Base-by-base conservation (phyloP, 202 grass and related monocot species). In the Schoenoplectus triqueter region DNA sequence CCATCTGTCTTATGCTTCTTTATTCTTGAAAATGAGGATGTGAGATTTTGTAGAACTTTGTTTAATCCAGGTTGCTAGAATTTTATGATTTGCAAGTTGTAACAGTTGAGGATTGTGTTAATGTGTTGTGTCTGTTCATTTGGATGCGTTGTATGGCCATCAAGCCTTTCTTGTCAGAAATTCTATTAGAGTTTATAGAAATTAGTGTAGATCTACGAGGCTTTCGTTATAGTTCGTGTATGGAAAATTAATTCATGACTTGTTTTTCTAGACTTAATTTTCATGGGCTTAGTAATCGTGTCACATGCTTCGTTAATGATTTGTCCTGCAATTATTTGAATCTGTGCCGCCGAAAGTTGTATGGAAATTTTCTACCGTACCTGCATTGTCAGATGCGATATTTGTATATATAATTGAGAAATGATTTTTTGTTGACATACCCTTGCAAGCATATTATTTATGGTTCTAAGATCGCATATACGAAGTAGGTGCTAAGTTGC, bases 1-100 rank as follows among this genome's bases (percentile, higher is more conserved):
- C 59, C 44, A 62, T 54, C 3, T 21, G 42, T 9, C 72, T 13
- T 85, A n/a, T 75, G 67, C 14, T 72, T 64, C 49, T 84, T 41
- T 3, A 49, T 80, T 71, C 42, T 81, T 83, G 65, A 55, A 40
- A 42, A 59, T 69, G 81, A 21, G 13, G 49, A 71, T 83, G 48
- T 83, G 31, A 78, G 74, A 78, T 78, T 78, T 78, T 78, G 54
- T 78, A 78, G 75, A 10, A 78, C 55, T 78, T 42, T 17, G 52
- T 41, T 59, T 78, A 60, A 60, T 78, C 14, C 55, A 19, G 52
- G 54, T 60, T 78, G 75, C 55, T 61, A 78, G 75, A 44, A 31
- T 17, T 78, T 78, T 78, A 57, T 54, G 71, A 54, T 77, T 57
- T 39, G 31, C 31, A 31, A 31, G 31, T 31, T 31, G 22, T 57